These are phyloP conservation scores for Ophiostoma ips DNA, from an alignment of 2,329 filamentous ascomycete genomes.

Conservation along the genomic window DNA sequence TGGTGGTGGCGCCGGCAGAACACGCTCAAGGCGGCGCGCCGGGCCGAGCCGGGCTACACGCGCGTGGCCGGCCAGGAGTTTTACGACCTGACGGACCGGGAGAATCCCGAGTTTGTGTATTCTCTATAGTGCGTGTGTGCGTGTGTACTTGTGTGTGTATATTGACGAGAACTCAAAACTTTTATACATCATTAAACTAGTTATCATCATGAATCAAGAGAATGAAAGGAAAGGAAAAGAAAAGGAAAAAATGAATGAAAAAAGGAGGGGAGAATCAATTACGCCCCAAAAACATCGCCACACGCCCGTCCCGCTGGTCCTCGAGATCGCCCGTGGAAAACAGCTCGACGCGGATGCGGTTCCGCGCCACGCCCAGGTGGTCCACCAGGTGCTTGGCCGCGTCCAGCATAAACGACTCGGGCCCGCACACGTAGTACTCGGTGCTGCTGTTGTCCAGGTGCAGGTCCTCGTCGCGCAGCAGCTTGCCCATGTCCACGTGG, in stretches of 20 bases:
- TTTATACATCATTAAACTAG: not conserved
- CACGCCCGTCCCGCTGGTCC: slow-evolving; percentile 5
- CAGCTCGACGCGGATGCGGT: slow-evolving; percentile 31
- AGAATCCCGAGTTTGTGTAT: slow-evolving; percentile 53
- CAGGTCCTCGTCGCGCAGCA: slow-evolving; percentile 24
- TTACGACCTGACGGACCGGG: slow-evolving; percentile 50
- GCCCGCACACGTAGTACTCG: slow-evolving; percentile 42
- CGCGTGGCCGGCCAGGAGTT: slow-evolving; percentile 55
- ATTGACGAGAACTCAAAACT: not conserved
- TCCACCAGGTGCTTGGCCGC: slow-evolving; percentile 29
- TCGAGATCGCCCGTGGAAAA: slow-evolving; percentile 29
- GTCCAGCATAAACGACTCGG: slow-evolving; percentile 40
- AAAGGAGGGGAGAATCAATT: too few relatives aligned
- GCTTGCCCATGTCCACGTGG: slow-evolving; percentile 32
- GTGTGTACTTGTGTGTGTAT: slow-evolving; percentile 24
- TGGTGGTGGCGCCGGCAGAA: slow-evolving; percentile 48
- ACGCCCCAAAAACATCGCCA: slow-evolving; percentile 4
- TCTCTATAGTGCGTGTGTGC: slow-evolving; percentile 31
- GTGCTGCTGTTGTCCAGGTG: slow-evolving; percentile 31
- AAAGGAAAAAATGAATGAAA: too few relatives aligned
- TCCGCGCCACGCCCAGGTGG: slow-evolving; percentile 24
- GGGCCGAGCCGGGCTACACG: slow-evolving; percentile 40
- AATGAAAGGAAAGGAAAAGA: too few relatives aligned
- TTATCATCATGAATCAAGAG: not conserved
- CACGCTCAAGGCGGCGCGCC: slow-evolving; percentile 37